These are phyloP conservation scores for Trichophyton benhamiae DNA, from an alignment of 2,329 filamentous ascomycete species.

Conservation along the genomic window DNA sequence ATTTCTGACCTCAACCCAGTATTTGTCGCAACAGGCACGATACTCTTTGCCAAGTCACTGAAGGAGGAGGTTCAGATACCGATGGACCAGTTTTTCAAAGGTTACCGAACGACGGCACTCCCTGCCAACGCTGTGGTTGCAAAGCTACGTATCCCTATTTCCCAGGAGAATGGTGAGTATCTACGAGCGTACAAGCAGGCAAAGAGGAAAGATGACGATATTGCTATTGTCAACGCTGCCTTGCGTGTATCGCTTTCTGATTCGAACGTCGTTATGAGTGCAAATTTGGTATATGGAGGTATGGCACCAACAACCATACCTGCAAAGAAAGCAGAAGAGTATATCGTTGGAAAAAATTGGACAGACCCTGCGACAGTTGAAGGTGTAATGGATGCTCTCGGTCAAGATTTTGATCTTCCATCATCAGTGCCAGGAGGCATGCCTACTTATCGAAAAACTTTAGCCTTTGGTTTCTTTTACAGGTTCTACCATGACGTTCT, in stretches of 20 bases:
- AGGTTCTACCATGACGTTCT: slow-evolving; percentile 89
- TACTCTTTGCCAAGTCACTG: slow-evolving; percentile 66
- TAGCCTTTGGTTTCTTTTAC: slow-evolving; percentile 92
- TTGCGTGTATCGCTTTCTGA: slow-evolving; percentile 61
- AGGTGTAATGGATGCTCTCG: slow-evolving; percentile 79
- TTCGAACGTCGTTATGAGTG: slow-evolving; percentile 56
- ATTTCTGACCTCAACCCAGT: slow-evolving; percentile 96
- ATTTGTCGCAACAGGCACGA: slow-evolving; percentile 73
- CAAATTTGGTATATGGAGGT: slow-evolving; percentile 79
- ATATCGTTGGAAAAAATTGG: slow-evolving; percentile 64
- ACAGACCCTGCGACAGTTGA: slow-evolving; percentile 74
- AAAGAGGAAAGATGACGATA: slow-evolving; percentile 95
- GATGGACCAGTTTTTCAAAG: slow-evolving; percentile 84
- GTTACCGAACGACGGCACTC: slow-evolving; percentile 75
- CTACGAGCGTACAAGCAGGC: slow-evolving; percentile 90
- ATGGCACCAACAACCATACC: slow-evolving; percentile 89
- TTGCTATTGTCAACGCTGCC: slow-evolving; percentile 89
- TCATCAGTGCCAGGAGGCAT: slow-evolving; percentile 94
- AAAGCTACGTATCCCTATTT: slow-evolving; percentile 71
- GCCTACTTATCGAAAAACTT: slow-evolving; percentile 85
- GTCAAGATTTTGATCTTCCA: slow-evolving; percentile 72
- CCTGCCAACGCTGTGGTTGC: slow-evolving; percentile 72
- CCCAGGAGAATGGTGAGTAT: slow-evolving; percentile 63
- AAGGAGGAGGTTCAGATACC: slow-evolving; percentile 68
- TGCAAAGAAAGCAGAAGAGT: slow-evolving; percentile 65